Base-by-base conservation (phyloP, 2,329 filamentous ascomycete genomes). In the Hortaea werneckii region DNA sequence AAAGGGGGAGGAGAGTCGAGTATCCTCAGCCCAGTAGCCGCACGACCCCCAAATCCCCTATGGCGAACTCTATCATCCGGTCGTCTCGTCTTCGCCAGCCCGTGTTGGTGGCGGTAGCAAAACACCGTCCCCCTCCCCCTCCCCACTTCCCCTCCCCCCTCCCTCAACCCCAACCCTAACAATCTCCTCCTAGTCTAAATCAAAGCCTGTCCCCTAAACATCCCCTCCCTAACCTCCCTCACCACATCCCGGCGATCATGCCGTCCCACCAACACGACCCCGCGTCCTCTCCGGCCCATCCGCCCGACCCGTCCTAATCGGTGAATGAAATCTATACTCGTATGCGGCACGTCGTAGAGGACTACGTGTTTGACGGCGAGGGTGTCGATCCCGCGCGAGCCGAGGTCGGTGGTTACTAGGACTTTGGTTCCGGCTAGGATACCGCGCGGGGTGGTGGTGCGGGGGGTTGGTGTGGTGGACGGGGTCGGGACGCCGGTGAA, bases 301-400 rank as follows among this genome's bases (percentile, higher is more conserved):
- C 92, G 79, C 0, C 92, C 92, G 1, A 92, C 87, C 47, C 92
- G 78, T 11, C 92, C 92, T 4, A 96, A 78, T 11, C 94, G 83
- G 66, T 98, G 94, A 59, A 98, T 95, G 59, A 98, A 98, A 66
- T 98, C 94, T 49, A 98, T 94, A 0, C 88, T 94, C 0, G 87
- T 94, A 62, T 96, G 90, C 4, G 92, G 92, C n/a, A 98, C 90
- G 63, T 98, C 88, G 65, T 95, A 96, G 27, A 98, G 70, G 45
- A 98, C 83, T 43, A 98, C 92, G 55, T 94, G 87, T 47, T 86
- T 78, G 12, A 96, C 90, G 12, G 87, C 84, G 29, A 95, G 69
- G 0, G 92, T 98, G 65, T 98, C 92, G 57, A 98, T 95, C 51
- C 92, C 92, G 55, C 92, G 74, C 5, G 88, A 95, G 4, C 87